phyloP scores from a whole-genome alignment of 2,329 filamentous ascomycete genomes.

The Colletotrichum destructivum region DNA sequence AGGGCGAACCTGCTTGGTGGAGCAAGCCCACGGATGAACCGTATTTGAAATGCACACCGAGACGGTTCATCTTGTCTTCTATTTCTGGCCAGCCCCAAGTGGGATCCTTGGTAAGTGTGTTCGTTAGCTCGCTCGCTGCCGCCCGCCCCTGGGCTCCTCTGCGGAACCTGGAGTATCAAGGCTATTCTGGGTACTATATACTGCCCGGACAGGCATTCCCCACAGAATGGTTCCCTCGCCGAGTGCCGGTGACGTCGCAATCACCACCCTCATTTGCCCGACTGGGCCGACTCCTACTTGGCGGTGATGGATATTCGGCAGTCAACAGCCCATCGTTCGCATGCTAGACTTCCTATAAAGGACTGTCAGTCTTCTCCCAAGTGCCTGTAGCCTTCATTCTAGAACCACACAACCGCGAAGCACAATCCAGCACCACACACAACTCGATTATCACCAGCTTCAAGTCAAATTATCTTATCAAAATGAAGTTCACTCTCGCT shows the following conservation, averaged over 20 bases:
- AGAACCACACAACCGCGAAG: not conserved
- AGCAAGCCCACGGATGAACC: not conserved
- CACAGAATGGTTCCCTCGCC: conserved; percentile 24
- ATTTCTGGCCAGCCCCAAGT: not conserved
- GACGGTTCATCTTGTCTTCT: not conserved
- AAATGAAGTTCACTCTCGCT: conserved; percentile 47
- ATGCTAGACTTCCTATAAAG: not conserved
- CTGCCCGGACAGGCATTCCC: conserved; percentile 32
- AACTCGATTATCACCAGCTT: not conserved
- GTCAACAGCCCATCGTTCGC: not conserved
- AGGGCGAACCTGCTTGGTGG: not conserved
- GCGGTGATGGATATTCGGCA: conserved; percentile 7
- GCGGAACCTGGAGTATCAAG: not conserved
- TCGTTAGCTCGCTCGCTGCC: conserved; percentile 8
- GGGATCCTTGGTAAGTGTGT: not conserved
- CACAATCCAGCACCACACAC: not conserved
- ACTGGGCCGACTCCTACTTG: conserved; percentile 22
- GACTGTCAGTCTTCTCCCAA: not conserved
- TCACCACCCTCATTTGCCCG: conserved; percentile 20
- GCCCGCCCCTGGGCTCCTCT: not conserved
- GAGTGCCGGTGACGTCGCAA: conserved; percentile 35
- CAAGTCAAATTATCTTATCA: conserved; percentile 5
- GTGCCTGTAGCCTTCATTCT: not conserved
- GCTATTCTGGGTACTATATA: conserved; percentile 1
- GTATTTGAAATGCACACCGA: not conserved